Evolutionary conservation across 352 stramenopile genomes (phyloP), one percentile per base, ranked within the genome.

Genomic region (Phytopythium litorale): DNA sequence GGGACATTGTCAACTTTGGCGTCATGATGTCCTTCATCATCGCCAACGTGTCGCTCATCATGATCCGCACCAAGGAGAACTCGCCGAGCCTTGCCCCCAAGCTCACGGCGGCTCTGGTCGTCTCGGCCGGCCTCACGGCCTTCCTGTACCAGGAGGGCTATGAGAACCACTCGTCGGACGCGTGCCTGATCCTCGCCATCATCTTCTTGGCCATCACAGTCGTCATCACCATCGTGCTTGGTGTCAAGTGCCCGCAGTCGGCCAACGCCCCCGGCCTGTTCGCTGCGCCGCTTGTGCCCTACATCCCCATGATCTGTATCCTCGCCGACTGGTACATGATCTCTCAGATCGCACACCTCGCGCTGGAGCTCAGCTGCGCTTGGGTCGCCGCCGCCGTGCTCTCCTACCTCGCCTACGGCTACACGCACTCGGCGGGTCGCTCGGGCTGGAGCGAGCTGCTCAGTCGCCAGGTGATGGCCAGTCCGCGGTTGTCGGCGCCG

Each of bases 11-110:
- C 8, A 92, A 70, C 69, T 93, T 94, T 53, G 89, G 88, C 46
- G 92, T 97, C 37, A 58, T 97, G 40, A 51, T 97, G 32, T 91
- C 84, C n/a, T 96, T 97, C 72, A 92, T 91, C 71, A 82, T 96
- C 68, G 79, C 86, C 38, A 95, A 94, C 59, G 67, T 73, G 38
- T 79, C 84, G 63, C 71, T 96, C 8, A 62, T 97, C 11, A 80
- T 94, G 58, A 64, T 89, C 21, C 84, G 87, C 49, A 89, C 72
- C 49, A 73, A 73, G 54, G 76, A 87, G 30, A 63, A 72, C n/a
- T 88, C 81, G n/a, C 76, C 84, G 16, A 59, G 30, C 13, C 65
- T 77, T 37, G 72, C 72, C 4, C 69, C 75, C 5, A 79, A 76
- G 56, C 65, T 86, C 32, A 84, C 81, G 35, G 66, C 48, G n/a